Base-by-base conservation (phyloP, 169 alveolate genomes). In the Eimeria praecox region DNA sequence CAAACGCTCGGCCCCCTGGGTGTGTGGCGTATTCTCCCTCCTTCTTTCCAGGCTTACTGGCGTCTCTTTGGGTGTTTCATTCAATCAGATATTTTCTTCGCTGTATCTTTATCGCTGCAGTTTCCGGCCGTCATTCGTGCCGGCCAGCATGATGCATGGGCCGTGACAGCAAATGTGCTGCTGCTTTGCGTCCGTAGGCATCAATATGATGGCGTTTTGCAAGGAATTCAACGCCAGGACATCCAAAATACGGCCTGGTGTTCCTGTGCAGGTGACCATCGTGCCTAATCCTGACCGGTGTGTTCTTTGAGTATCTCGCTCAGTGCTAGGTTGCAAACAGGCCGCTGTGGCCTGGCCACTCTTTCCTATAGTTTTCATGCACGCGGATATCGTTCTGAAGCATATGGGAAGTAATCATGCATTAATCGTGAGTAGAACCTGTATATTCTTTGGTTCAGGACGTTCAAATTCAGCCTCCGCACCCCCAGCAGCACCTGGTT, bases 401-500 rank as follows among this genome's bases (percentile, higher is more conserved):
- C 3, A 85, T 20, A 38, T 54, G 44, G 40, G 5, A 49, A 49
- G 56, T 49, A 49, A 49, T 49, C 20, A 5, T 52, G 59, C 59
- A 52, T 6, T 14, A 52, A 14, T 52, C 20, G n/a, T 73, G 59
- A 38, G 10, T 66, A 20, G 10, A 6, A 22, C 52, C 59, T 54
- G 86, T 89, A 46, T 24, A 10, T 77, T 6, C 16, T 22, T 20
- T 94, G 52, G 3, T 54, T 46, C 94, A 97, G 98, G n/a, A 94
- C 98, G 24, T 98, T 97, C 95, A 97, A 97, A 89, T 98, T 98
- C 75, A 93, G 97, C 49, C 95, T 98, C 40, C 94, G 98, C 82
- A 98, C 99, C 4, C 99, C 99, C 38, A 98, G 98, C 62, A 97
- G 98, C 89, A 97, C 97, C 62, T 98, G 98, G 99, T 98, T 98